phyloP scores from a whole-genome alignment of 768 basidiomycete species.

The Collybiopsis luxurians region DNA sequence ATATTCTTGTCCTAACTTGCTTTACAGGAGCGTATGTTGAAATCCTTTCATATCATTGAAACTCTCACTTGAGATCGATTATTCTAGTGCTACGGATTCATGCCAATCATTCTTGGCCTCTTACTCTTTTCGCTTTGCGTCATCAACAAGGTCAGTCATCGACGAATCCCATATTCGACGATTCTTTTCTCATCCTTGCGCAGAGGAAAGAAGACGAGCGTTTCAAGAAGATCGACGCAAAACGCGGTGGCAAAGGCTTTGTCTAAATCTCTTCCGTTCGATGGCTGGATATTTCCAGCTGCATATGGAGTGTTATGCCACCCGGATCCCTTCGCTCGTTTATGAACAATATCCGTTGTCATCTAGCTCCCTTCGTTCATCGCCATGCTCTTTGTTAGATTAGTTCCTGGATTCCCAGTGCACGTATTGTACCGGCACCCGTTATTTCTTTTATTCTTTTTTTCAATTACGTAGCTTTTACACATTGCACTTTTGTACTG shows the following conservation, averaged over 20 bases:
- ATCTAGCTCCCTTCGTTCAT: background rate
- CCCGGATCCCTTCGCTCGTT: background rate
- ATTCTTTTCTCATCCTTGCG: constrained; percentile 2
- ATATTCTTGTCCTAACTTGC: background rate
- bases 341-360: background rate
- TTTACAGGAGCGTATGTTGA: constrained; percentile 48
- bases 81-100: constrained; percentile 77
- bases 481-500: background rate
- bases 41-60: too few relatives aligned
- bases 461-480: background rate
- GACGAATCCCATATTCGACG: constrained; percentile 7
- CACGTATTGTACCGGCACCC: constrained; percentile 4
- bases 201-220: constrained; percentile 74
- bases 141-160: constrained; percentile 65
- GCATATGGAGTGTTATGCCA: background rate
- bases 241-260: constrained; percentile 84
- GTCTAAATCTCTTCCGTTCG: constrained; percentile 44
- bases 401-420: background rate
- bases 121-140: constrained; percentile 83
- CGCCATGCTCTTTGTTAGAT: background rate
- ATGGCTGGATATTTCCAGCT: background rate
- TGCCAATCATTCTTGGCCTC: constrained; percentile 72
- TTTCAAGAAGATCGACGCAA: constrained; percentile 87
- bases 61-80: too few relatives aligned
- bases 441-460: background rate